A percentile compares a stretch with the other conserved stretches of the same genome.
These are phyloP conservation scores for Chalciporus sp. DNA, from an alignment of 1,284 basidiomycete species.

Conservation along the genomic window DNA sequence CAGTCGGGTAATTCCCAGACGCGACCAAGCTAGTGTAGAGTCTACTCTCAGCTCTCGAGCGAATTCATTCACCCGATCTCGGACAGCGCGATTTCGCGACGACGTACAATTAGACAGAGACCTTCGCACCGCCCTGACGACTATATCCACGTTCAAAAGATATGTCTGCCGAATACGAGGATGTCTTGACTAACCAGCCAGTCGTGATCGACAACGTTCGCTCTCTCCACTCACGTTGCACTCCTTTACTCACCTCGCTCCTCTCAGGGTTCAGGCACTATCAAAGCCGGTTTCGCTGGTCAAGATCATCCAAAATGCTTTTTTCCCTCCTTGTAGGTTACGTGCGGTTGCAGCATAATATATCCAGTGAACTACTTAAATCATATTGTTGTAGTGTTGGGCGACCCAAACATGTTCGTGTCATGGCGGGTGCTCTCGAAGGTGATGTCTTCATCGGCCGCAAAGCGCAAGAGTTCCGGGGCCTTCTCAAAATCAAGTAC, in stretches of 20 bases:
- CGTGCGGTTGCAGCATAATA: constrained; percentile 19
- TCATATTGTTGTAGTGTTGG: constrained; percentile 68
- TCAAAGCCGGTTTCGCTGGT: constrained; percentile 97
- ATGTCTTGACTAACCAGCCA: constrained; percentile 90
- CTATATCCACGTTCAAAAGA: constrained; percentile 11
- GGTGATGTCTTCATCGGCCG: constrained; percentile 93
- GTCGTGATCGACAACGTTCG: constrained; percentile 96
- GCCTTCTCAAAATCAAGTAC: constrained; percentile 94
- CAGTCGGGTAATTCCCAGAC: constrained; percentile 6
- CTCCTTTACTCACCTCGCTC: constrained; percentile 23
- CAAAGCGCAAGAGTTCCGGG: constrained; percentile 91
- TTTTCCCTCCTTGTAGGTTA: constrained; percentile 94
- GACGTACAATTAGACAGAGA: background rate
- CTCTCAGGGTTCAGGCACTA: constrained; percentile 88
- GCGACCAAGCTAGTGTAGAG: constrained; percentile 7
- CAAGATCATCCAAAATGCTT: constrained; percentile 98
- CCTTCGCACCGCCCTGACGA: background rate
- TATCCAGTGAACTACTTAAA: constrained; percentile 14
- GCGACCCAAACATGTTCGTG: constrained; percentile 91
- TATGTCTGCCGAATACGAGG: constrained; percentile 85
- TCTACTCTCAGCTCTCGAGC: too few species aligned
- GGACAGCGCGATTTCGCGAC: constrained; percentile 4
- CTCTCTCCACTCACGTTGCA: constrained; percentile 25
- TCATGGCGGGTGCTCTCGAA: constrained; percentile 95
- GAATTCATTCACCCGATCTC: background rate